A percentile compares a stretch with the other conserved stretches of the same genome.
These are phyloP conservation scores for Lathyrus tuberosus DNA, from an alignment of 306 rosid genomes.

Conservation along the genomic window DNA sequence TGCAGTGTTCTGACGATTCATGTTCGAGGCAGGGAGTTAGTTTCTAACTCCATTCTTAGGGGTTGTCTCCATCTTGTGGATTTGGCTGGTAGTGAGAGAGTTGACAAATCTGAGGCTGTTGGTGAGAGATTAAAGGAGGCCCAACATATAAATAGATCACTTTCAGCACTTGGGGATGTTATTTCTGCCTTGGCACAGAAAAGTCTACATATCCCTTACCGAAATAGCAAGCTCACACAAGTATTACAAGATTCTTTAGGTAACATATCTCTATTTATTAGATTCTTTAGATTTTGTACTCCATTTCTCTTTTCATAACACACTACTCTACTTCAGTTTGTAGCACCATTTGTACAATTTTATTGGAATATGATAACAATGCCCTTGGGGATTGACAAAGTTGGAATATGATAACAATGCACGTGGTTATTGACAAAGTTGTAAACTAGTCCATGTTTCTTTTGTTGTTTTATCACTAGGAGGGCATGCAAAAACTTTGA, in stretches of 20 bases:
- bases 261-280: slow-evolving; percentile 40
- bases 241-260: slow-evolving; percentile 97
- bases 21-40: slow-evolving; percentile 80
- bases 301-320: slow-evolving; percentile 25
- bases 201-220: slow-evolving; percentile 88
- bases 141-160: slow-evolving; percentile 93
- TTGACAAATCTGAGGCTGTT: slow-evolving; percentile 95
- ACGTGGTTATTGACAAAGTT: slow-evolving; percentile 4
- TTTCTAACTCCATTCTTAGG: slow-evolving; percentile 70
- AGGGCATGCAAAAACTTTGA: slow-evolving; percentile 97
- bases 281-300: slow-evolving; percentile 68
- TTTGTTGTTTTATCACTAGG: slow-evolving; percentile 53
- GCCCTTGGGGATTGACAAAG: neutral
- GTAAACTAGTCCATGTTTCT: neutral
- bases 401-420: slow-evolving; percentile 3
- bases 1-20: slow-evolving; percentile 91
- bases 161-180: slow-evolving; percentile 99
- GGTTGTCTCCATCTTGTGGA: slow-evolving; percentile 99
- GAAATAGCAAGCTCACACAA: slow-evolving; percentile 98
- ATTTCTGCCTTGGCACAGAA: slow-evolving; percentile 97
- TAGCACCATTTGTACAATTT: neutral
- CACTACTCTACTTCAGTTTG: neutral
- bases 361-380: slow-evolving; percentile 1
- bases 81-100: slow-evolving; percentile 98
- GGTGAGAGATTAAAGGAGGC: slow-evolving; percentile 99